Evolutionary conservation across 2,329 filamentous ascomycete species (phyloP).

Genomic region (Beauveria medogensis): DNA sequence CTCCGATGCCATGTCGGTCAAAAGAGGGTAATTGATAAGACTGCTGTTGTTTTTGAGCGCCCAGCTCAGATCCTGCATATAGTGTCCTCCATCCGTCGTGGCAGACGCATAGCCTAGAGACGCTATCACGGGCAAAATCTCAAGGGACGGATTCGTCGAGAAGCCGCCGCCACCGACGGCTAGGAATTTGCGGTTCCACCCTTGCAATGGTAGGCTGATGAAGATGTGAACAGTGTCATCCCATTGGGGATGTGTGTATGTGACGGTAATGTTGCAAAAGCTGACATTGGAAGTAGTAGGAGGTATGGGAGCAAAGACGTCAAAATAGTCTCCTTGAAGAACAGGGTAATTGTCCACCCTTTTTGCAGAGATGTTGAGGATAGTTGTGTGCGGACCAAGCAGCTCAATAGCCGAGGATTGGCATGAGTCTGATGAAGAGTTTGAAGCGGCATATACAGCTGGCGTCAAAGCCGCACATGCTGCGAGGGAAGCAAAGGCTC

Average conservation of each 20-base stretch:
- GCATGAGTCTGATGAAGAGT: neutral
- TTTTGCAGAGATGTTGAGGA: neutral
- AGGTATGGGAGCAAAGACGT: neutral
- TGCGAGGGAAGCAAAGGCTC: neutral
- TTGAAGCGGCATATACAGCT: neutral
- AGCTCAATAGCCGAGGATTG: neutral
- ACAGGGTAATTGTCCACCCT: neutral
- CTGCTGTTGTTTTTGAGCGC: constrained; percentile 15
- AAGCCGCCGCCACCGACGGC: neutral
- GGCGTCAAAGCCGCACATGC: neutral
- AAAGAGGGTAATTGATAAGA: constrained; percentile 16
- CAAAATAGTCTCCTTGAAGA: neutral
- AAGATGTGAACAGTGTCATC: neutral
- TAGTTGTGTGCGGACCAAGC: neutral
- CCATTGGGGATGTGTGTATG: neutral
- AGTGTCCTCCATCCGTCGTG: neutral
- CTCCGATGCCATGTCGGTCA: constrained; percentile 21
- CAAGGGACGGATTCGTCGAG: neutral
- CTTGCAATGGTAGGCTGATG: neutral
- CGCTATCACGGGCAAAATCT: neutral
- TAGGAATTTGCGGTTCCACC: neutral
- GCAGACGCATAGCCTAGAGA: neutral
- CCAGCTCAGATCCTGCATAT: constrained; percentile 9
- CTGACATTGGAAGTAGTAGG: neutral
- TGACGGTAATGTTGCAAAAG: constrained; percentile 3